These are phyloP conservation scores for Remersonia thermophila DNA, from an alignment of 2,329 filamentous ascomycete genomes.

Conservation along the genomic window DNA sequence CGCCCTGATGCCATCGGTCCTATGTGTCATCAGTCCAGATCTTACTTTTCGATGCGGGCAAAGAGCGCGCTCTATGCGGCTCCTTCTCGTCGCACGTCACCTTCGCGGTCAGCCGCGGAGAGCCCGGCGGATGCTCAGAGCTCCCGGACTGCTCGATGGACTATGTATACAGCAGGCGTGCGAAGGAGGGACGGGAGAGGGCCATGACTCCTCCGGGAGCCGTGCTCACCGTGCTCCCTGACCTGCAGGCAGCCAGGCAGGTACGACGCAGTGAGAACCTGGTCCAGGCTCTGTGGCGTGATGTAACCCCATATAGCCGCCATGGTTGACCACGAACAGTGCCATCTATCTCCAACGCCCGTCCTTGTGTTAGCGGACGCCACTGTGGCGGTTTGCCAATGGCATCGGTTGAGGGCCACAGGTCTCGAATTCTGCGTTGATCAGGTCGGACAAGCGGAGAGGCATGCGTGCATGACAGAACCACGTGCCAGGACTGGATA, in stretches of 20 bases:
- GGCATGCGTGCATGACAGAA: slow-evolving; percentile 8
- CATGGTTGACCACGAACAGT: slow-evolving; percentile 8
- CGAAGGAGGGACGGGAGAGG: slow-evolving; percentile 8
- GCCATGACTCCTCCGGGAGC: slow-evolving; percentile 7
- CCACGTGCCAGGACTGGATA: slow-evolving; percentile 14
- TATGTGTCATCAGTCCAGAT: not conserved
- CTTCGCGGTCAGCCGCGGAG: not conserved
- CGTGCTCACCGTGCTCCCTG: slow-evolving; percentile 6
- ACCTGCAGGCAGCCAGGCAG: slow-evolving; percentile 17
- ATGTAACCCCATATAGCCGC: slow-evolving; percentile 12
- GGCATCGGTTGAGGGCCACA: slow-evolving; percentile 2
- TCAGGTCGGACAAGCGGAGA: slow-evolving; percentile 14
- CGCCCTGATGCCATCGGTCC: not conserved
- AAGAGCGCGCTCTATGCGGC: not conserved
- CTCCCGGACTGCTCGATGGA: not conserved
- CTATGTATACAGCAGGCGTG: not conserved
- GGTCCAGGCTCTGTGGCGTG: slow-evolving; percentile 11
- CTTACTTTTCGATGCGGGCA: not conserved
- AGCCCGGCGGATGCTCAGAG: not conserved
- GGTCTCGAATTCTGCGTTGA: slow-evolving; percentile 9
- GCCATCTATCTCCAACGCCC: slow-evolving; percentile 17
- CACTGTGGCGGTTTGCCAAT: slow-evolving; percentile 7
- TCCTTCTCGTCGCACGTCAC: no score
- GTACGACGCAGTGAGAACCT: slow-evolving; percentile 14
- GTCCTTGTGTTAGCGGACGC: slow-evolving; percentile 5